Conservation (phyloP, 805 yeast species). For the Vanderwaltozyma tropicalis region DNA sequence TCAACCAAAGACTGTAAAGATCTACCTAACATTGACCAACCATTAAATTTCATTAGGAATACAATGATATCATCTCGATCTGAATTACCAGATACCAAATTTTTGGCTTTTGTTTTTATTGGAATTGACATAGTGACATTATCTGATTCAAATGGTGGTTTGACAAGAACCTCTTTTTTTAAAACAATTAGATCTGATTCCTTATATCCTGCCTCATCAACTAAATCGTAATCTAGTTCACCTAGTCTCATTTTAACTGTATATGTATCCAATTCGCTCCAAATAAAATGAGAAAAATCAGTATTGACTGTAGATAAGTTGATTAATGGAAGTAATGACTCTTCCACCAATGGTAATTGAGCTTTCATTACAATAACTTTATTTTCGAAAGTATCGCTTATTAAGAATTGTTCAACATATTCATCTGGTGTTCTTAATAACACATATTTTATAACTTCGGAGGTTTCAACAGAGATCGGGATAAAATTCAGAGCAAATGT, state of each 20-base stretch:
- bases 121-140: constrained; percentile 37
- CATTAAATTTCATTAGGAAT: constrained; percentile 65
- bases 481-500: constrained; percentile 34
- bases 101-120: constrained; percentile 57
- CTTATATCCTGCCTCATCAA: constrained; percentile 24
- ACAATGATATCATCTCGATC: constrained; percentile 34
- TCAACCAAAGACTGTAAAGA: constrained; percentile 49
- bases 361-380: constrained; percentile 43
- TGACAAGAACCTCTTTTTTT: constrained; percentile 38
- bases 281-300: constrained; percentile 53
- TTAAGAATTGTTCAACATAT: constrained; percentile 32
- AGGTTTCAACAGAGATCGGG: constrained; percentile 33
- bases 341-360: constrained; percentile 54
- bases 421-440: constrained; percentile 27
- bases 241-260: constrained; percentile 37
- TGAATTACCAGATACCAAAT: constrained; percentile 29
- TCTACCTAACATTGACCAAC: constrained; percentile 82
- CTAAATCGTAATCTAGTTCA: constrained; percentile 34
- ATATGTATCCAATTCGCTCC: constrained; percentile 50
- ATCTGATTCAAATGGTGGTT: constrained; percentile 47
- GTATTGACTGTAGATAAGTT: constrained; percentile 53
- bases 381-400: constrained; percentile 26
- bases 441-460: constrained; percentile 24
- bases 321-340: constrained; percentile 48
- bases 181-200: constrained; percentile 38